Evolutionary conservation across 2,329 filamentous ascomycete genomes (phyloP), one percentile per base, ranked within the genome.

Genomic region (Colletotrichum siamense): DNA sequence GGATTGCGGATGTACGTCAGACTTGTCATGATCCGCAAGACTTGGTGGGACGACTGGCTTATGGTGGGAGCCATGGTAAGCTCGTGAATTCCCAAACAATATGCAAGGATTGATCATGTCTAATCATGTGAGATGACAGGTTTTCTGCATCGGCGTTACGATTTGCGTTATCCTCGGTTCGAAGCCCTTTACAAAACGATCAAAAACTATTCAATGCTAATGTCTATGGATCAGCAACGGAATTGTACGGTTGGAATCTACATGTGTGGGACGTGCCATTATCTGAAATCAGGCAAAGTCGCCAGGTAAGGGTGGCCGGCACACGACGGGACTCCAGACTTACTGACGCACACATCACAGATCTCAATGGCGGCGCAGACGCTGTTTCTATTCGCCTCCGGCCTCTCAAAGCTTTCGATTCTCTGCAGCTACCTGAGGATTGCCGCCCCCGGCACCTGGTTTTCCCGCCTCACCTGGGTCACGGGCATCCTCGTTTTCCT

Each of bases 291-390:
- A 65, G 81, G 22, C 78, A 81, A 16, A 84, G 84, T 12, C 77
- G 71, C 1, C 64, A 78, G 52, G 75, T 77, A 71, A 36, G 28
- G 16, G 2, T 9, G 0, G 1, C 1, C 13, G 6, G 28, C 4
- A 28, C 0, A 18, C 13, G 2, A 16, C n/a, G 6, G 5, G 6
- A n/a, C 8, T 32, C 5, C 3, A 6, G 3, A 4, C 18, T 12
- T 2, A 49, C 69, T 68, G 28, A 76, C 34, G 26, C 8, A 3
- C 2, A 15, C 7, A 4, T 77, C 81, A 28, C 78, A 87, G 75
- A 81, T 86, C 16, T 87, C 86, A 15, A 81, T 87, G 15, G 84
- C 85, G 8, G 84, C 80, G 2, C 85, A 87, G 79, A 83, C 82
- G 18, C 78, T 87, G 8, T 87, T 87, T 74, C 63, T 86, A 9